Base-by-base conservation (phyloP, 768 basidiomycete species). In the Mrakia gelida region DNA sequence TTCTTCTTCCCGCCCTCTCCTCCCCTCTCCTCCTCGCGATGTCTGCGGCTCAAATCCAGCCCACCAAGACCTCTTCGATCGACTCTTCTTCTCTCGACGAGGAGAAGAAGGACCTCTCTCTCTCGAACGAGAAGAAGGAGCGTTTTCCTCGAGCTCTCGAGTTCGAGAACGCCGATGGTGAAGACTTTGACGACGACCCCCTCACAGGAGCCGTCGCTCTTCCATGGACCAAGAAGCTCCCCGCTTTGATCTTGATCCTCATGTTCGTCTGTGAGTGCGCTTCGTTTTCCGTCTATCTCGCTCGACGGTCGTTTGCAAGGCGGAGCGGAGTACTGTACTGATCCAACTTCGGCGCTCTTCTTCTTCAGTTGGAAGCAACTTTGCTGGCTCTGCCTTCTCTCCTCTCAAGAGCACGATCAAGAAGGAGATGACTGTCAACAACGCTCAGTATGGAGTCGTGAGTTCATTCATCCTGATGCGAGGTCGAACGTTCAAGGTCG, bases 291-390 rank as follows among this genome's bases (percentile, higher is more conserved):
- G 1, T 18, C 23, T 28, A n/a, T 13, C 62, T 63, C 62, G 62
- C 32, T 28, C 62, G 62, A 3, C 38, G 38, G 38, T 38, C 38
- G 38, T 38, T 38, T 8, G 4, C 38, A 38, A 3, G 38, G 38
- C 38, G 38, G 38, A 38, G 38, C 8, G 38, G 38, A 38, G 38
- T n/a, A n/a, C n/a, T n/a, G 18, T 18, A 38, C 65, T 34, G 65
- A 41, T 38, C 63, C 38, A 34, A 4, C 63, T 8, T 30, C 28
- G 41, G n/a, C 52, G 0, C 16, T 28, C 26, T 41, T 23, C 38
- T 62, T 73, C 26, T n/a, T 63, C 49, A 76, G 75, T 76, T 52
- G 75, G 75, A 15, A 67, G 62, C 38, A 76, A 76, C 75, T 76
- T 67, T 15, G 75, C 75, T n/a, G 8, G 30, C 8, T 68, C 65